phyloP scores from a whole-genome alignment of 345 rosid genomes.

The Lepidium didymum region DNA sequence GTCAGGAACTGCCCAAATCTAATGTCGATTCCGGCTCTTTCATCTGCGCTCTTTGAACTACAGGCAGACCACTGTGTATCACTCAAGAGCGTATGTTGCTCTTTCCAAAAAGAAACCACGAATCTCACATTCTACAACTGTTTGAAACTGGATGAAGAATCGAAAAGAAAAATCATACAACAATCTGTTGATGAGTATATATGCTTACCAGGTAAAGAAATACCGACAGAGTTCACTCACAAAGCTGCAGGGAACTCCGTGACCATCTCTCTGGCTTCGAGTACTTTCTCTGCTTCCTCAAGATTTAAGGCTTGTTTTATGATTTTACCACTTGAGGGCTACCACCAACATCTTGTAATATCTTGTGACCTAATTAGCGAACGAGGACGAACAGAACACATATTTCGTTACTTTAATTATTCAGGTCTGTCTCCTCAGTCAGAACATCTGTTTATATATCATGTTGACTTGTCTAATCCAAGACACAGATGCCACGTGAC shows the following conservation, averaged over 20 bases:
- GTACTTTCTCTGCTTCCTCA: neutral
- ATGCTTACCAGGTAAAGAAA: neutral
- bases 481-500: neutral
- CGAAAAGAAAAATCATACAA: neutral
- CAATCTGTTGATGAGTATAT: neutral
- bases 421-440: neutral
- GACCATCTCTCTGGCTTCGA: neutral
- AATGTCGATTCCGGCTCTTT: neutral
- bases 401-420: no score
- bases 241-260: neutral
- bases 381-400: neutral
- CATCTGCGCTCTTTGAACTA: neutral
- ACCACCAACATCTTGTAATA: rapidly evolving
- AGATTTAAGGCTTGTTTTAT: neutral
- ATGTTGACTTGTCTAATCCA: neutral
- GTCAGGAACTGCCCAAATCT: neutral
- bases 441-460: neutral
- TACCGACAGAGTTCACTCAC: neutral
- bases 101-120: neutral
- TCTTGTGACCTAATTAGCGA: neutral
- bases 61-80: neutral
- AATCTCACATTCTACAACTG: conserved; percentile 2
- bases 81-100: neutral
- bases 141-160: neutral
- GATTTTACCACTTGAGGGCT: neutral